Base-by-base conservation (phyloP, 768 basidiomycete species). In the Galerina marginata region DNA sequence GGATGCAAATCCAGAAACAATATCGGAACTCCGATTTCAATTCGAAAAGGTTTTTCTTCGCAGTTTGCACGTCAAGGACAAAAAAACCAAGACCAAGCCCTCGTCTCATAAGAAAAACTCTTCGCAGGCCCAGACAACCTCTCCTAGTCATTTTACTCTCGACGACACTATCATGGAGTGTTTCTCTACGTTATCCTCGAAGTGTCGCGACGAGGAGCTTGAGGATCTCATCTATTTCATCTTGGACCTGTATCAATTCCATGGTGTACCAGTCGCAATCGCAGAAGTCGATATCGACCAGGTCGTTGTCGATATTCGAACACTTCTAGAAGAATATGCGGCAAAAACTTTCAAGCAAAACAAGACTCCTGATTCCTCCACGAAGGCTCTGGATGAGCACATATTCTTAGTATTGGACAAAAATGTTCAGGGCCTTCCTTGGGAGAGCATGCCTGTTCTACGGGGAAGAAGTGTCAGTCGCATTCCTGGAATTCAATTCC, bases 171-270 rank as follows among this genome's bases (percentile, higher is more conserved):
- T 99, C n/a, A 72, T 99, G 33, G 85, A 91, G 63, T 94, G 93
- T 72, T 93, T 99, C 70, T 88, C 93, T 0, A 87, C 87, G 0
- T 77, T 99, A 2, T 87, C 92, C 2, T 87, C 92, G 0, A 86
- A 87, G 67, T 94, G 92, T 66, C 84, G 86, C 36, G 92, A 96
- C 66, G 96, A 99, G 70, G 97, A 99, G 69, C 79, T 98, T 9
- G 97, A 99, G 72, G 97, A 99, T 70, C 79, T 98, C 37, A 85
- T 93, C 2, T 98, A 95, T 71, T 98, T 96, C 76, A 82, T 98
- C 36, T 80, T 99, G 23, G 97, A 98, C 69, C 81, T 97, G 0
- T 96, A 96, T 71, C 95, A 96, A 69, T 92, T 96, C 75, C 90
- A 95, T 62, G 96, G 96, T 1, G 83, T 94, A 2, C 88, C 90